phyloP scores from a whole-genome alignment of 2,329 filamentous ascomycete species.

The Anisogramma anomala region DNA sequence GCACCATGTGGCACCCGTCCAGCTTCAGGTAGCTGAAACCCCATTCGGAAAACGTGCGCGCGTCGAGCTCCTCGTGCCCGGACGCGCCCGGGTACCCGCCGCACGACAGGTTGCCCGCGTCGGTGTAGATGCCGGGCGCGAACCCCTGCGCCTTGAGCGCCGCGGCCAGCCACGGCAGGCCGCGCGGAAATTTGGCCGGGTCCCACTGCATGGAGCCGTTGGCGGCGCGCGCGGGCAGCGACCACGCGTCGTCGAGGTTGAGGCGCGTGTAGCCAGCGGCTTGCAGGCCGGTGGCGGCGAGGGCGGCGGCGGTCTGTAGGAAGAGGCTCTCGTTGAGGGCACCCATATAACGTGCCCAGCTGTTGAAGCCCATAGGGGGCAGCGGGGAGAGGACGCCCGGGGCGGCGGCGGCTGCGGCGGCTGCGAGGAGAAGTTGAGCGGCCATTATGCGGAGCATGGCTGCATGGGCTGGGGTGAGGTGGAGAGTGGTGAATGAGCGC shows the following conservation, averaged over 20 bases:
- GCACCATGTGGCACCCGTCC: constrained; percentile 29
- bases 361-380: constrained; percentile 42
- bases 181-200: constrained; percentile 29
- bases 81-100: constrained; percentile 31
- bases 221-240: constrained; percentile 22
- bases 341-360: constrained; percentile 37
- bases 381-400: constrained; percentile 19
- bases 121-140: constrained; percentile 34
- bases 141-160: constrained; percentile 29
- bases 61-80: constrained; percentile 30
- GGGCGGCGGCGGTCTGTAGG: constrained; percentile 33
- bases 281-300: constrained; percentile 30
- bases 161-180: constrained; percentile 29
- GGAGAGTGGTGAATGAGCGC: no score
- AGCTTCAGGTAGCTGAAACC: constrained; percentile 29
- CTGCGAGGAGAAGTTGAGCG: constrained; percentile 7
- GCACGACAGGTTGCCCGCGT: constrained; percentile 32
- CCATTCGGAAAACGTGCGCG: constrained; percentile 27
- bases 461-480: not conserved
- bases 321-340: constrained; percentile 37
- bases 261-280: constrained; percentile 24
- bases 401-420: constrained; percentile 9
- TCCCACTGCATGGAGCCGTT: constrained; percentile 32
- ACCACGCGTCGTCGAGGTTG: constrained; percentile 37
- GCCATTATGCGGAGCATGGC: constrained; percentile 6